Evolutionary conservation across 257 asterid species (phyloP), one percentile per base, ranked within the genome.

Genomic region (Nicotiana tomentosiformis): DNA sequence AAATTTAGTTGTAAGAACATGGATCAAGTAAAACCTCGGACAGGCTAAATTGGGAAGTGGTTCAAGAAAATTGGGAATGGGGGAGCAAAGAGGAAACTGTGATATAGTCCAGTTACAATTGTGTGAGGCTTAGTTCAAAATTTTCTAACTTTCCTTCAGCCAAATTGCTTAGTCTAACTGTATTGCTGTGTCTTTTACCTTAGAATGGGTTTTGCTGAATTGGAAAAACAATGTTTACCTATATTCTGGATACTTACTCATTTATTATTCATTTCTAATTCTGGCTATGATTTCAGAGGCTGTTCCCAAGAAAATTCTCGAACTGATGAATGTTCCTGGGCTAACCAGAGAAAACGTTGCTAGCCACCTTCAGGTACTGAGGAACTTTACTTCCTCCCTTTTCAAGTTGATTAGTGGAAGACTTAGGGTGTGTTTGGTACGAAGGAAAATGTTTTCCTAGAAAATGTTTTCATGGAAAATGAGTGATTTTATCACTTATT

Each of bases 331-430:
- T 86, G 98, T 96, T 77, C 98, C 97, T 14, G 98, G 97, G 56
- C 94, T 96, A 43, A 93, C 98, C 23, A 88, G 99, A 84, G 99
- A 96, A 84, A 96, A 96, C 30, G 98, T 96, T 57, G 98, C 99
- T 16, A 94, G 98, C 90, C 99, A 96, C 88, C 98, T 96, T 83
- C 99, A 96, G 95, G 99, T 95, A 83, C 26, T 66, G 68, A 29
- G 37, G 77, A 33, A 35, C 23, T 18, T 67, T 43, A 15, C 16
- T 57, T 29, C 49, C 26, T 17, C 1, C 3, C 10, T 51, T 76
- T 51, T 8, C 80, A 76, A 51, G 46, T 76, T 76, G 39, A 76
- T 51, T 29, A 51, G 64, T 51, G 65, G 80, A 76, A 76, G 29
- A 15, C 65, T 2, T 23, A 23, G 26, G 26, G 26, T 23, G 26